Conservation (phyloP, 257 asterid genomes). For the Ocimum tenuiflorum region DNA sequence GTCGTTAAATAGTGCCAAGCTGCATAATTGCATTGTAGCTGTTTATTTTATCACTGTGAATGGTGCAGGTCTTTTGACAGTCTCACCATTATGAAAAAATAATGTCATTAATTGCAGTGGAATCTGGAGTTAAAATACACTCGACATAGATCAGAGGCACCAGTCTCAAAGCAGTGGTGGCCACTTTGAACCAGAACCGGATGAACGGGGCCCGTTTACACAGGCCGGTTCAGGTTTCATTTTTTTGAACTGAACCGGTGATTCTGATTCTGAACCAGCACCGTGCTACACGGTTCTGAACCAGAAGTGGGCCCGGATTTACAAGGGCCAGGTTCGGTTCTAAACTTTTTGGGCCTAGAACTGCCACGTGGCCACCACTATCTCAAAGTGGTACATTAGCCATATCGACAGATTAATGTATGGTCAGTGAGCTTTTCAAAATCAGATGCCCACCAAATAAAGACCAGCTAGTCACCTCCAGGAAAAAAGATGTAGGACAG, state of each 20-base stretch:
- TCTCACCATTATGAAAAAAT: neutral
- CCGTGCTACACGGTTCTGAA: too few species aligned
- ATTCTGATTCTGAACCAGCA: too few species aligned
- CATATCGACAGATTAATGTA: neutral
- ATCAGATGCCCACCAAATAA: neutral
- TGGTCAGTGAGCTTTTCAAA: constrained; percentile 4
- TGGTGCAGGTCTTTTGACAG: neutral
- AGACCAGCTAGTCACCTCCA: neutral
- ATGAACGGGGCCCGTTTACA: too few species aligned
- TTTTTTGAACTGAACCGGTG: too few species aligned
- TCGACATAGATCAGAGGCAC: neutral
- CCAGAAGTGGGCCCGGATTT: too few species aligned
- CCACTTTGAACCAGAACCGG: too few species aligned
- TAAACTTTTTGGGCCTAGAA: too few species aligned
- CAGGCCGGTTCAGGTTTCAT: too few species aligned
- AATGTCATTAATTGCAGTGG: neutral
- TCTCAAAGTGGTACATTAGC: neutral
- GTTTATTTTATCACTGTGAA: neutral
- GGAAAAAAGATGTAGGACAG: constrained; percentile 11
- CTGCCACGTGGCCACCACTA: too few species aligned
- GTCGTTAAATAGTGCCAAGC: neutral
- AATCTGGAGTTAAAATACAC: neutral
- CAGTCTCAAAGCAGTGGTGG: neutral
- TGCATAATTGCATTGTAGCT: neutral
- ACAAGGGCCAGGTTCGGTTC: too few species aligned